Percentiles rank a stretch among this genome's conserved stretches.
Conservation (phyloP, 2,329 filamentous ascomycete species). For the Helicocarpus griseus region DNA sequence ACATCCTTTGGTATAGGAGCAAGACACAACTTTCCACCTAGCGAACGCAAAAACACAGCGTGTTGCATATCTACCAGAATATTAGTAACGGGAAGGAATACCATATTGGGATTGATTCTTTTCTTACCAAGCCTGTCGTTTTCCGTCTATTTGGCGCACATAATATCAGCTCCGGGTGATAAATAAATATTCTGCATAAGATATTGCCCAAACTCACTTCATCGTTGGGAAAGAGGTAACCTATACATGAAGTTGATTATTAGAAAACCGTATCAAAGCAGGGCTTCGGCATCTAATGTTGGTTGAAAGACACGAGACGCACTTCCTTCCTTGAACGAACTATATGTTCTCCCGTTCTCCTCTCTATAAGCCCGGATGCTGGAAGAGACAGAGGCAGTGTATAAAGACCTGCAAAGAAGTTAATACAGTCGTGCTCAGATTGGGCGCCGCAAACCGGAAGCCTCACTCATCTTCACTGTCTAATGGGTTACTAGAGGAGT, state of each 20-base stretch:
- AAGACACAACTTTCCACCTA: constrained; percentile 4
- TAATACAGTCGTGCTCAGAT: too few species aligned
- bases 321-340: constrained; percentile 1
- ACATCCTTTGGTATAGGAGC: constrained; percentile 2
- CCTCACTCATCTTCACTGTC: not conserved
- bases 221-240: constrained; percentile 3
- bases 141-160: not conserved
- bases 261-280: too few species aligned
- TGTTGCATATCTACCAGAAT: constrained; percentile 3
- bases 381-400: not conserved
- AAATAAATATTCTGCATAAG: too few species aligned
- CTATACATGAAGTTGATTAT: not conserved
- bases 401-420: not conserved
- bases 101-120: not conserved
- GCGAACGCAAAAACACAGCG: not conserved
- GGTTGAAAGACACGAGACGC: too few species aligned
- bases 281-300: not conserved
- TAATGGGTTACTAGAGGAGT: not conserved
- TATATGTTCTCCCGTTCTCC: constrained; percentile 2
- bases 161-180: not conserved
- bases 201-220: constrained; percentile 3
- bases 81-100: not conserved
- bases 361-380: constrained; percentile 1
- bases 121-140: constrained; percentile 3
- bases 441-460: not conserved